Evolutionary conservation across 148 eudicot species (phyloP).

Genomic region (Fagopyrum homotropicum): DNA sequence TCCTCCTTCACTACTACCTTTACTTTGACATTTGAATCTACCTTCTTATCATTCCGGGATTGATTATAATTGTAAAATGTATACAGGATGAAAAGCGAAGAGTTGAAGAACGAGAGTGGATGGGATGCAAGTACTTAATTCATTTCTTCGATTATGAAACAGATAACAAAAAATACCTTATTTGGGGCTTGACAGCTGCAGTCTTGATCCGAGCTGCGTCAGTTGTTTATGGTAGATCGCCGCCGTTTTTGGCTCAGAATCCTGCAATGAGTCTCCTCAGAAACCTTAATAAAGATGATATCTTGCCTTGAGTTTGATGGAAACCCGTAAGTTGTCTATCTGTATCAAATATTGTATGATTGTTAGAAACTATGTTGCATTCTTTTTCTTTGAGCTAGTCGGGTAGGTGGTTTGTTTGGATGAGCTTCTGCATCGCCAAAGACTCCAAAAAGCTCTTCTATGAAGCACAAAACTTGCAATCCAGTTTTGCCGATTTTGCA

Average conservation of each 20-base stretch:
- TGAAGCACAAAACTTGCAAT: too few species aligned
- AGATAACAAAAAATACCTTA: slow-evolving; percentile 42
- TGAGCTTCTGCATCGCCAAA: too few species aligned
- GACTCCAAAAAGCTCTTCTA: too few species aligned
- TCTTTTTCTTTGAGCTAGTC: not conserved
- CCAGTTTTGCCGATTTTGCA: too few species aligned
- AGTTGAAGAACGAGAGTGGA: slow-evolving; percentile 74
- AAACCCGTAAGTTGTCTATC: not conserved
- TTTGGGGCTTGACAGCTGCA: slow-evolving; percentile 92
- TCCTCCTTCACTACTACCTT: not conserved
- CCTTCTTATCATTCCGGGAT: not conserved
- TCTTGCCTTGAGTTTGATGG: not conserved
- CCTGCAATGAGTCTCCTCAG: slow-evolving; percentile 17
- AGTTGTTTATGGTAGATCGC: slow-evolving; percentile 65
- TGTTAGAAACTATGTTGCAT: not conserved
- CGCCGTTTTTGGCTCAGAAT: slow-evolving; percentile 63
- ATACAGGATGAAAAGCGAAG: slow-evolving; percentile 69
- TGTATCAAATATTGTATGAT: not conserved
- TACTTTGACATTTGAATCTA: not conserved
- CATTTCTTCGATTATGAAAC: slow-evolving; percentile 72
- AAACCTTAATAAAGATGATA: not conserved
- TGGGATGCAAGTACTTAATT: slow-evolving; percentile 68
- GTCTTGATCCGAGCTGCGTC: slow-evolving; percentile 88
- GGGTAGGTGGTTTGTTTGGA: not conserved
- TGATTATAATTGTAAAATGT: slow-evolving; percentile 8